Percentiles rank a stretch among this genome's conserved stretches.
Conservation (phyloP, 2,329 filamentous ascomycete species). For the Pseudocercospora macadamiae region DNA sequence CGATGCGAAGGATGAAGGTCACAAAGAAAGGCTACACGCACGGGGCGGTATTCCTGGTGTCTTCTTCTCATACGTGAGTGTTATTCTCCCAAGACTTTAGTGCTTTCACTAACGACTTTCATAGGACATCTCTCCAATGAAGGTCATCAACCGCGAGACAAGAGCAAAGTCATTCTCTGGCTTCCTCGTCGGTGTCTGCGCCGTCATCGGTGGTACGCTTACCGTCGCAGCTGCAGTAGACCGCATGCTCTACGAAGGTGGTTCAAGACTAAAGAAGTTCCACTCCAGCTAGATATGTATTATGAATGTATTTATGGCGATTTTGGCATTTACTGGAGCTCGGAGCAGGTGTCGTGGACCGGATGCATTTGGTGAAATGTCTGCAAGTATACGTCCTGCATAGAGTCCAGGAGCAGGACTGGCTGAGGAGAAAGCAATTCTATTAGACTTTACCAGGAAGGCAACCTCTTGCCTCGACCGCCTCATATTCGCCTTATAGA, state of each 20-base stretch:
- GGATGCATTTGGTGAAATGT: too few species aligned
- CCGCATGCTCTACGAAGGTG: constrained; percentile 86
- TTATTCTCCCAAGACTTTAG: too few species aligned
- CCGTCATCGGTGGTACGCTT: constrained; percentile 89
- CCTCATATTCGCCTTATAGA: too few species aligned
- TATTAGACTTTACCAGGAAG: not conserved
- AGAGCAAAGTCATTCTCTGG: constrained; percentile 85
- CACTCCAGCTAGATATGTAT: constrained; percentile 56
- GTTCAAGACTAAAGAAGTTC: constrained; percentile 82
- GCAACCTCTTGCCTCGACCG: not conserved
- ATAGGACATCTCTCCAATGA: constrained; percentile 95
- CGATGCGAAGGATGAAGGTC: constrained; percentile 81
- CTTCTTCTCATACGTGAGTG: constrained; percentile 93
- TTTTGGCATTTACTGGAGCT: not conserved
- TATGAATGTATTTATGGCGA: not conserved
- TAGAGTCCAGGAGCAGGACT: constrained; percentile 1
- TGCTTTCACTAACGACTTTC: too few species aligned
- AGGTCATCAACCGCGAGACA: constrained; percentile 95
- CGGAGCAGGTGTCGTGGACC: not conserved
- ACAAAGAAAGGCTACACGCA: constrained; percentile 89
- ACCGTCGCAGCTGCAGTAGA: constrained; percentile 95
- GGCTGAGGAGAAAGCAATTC: not conserved
- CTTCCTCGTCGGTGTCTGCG: constrained; percentile 92
- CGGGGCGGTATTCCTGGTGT: constrained; percentile 92
- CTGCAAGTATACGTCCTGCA: too few species aligned